Conservation (phyloP, 2,329 filamentous ascomycete species). For the Fusarium mundagurra region DNA sequence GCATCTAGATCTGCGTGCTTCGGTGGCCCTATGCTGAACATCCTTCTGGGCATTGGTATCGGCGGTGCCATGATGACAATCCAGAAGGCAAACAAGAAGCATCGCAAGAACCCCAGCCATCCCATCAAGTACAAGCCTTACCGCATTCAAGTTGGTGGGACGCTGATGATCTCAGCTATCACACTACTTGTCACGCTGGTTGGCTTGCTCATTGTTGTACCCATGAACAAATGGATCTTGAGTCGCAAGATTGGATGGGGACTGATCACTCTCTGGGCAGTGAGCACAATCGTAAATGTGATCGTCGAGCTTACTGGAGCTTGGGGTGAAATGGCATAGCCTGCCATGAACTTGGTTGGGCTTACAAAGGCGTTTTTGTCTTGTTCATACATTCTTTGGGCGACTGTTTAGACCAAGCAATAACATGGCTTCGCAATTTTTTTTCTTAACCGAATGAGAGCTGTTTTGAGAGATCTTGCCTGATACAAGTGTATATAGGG, state of each 20-base stretch:
- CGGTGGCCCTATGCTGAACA: constrained; percentile 98
- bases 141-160: constrained; percentile 83
- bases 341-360: not conserved
- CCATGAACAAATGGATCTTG: constrained; percentile 87
- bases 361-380: not conserved
- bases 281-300: constrained; percentile 85
- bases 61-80: constrained; percentile 90
- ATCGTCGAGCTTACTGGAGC: constrained; percentile 76
- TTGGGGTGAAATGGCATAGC: constrained; percentile 50
- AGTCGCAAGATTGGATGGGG: constrained; percentile 83
- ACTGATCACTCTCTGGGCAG: constrained; percentile 80
- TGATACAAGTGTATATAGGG: not conserved
- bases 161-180: constrained; percentile 85
- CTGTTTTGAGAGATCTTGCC: not conserved
- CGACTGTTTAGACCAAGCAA: constrained; percentile 3
- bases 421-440: not conserved
- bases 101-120: constrained; percentile 72
- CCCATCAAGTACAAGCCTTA: constrained; percentile 79
- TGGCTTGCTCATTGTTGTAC: constrained; percentile 81
- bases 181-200: constrained; percentile 84
- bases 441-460: not conserved
- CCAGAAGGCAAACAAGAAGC: constrained; percentile 70
- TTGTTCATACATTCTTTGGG: not conserved
- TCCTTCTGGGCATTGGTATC: constrained; percentile 92
- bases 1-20: constrained; percentile 81